Percentiles rank a stretch among this genome's conserved stretches.
Conservation (phyloP, 2,329 filamentous ascomycete genomes). For the Tetracladium maxilliforme region DNA sequence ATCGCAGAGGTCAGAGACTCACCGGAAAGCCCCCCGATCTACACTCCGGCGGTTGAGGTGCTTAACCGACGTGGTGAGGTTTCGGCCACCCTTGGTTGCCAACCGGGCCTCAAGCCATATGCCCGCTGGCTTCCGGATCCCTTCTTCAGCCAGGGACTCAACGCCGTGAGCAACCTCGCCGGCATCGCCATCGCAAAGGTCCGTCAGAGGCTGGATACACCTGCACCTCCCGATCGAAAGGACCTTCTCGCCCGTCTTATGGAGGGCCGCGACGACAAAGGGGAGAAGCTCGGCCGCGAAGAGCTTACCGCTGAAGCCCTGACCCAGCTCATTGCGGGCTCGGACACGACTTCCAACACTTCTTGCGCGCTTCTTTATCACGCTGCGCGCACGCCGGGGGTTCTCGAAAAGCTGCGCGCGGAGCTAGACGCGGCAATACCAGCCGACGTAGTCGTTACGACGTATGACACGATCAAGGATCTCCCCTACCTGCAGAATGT, state of each 20-base stretch:
- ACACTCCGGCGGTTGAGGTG: slow-evolving; percentile 72
- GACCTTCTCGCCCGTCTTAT: slow-evolving; percentile 75
- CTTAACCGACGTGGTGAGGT: slow-evolving; percentile 81
- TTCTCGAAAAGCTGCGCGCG: slow-evolving; percentile 56
- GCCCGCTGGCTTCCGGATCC: slow-evolving; percentile 69
- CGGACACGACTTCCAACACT: slow-evolving; percentile 66
- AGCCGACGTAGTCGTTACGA: slow-evolving; percentile 44
- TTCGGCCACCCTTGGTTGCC: slow-evolving; percentile 62
- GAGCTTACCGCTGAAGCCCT: slow-evolving; percentile 82
- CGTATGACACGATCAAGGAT: slow-evolving; percentile 57
- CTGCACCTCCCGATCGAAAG: slow-evolving; percentile 53
- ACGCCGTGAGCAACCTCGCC: slow-evolving; percentile 65
- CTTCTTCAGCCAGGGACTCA: slow-evolving; percentile 63
- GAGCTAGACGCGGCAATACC: slow-evolving; percentile 63
- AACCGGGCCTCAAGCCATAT: slow-evolving; percentile 62
- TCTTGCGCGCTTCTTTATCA: slow-evolving; percentile 76
- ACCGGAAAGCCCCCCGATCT: slow-evolving; percentile 45
- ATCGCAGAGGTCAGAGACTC: slow-evolving; percentile 56
- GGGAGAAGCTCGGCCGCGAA: slow-evolving; percentile 57
- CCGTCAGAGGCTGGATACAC: slow-evolving; percentile 54
- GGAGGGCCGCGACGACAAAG: slow-evolving; percentile 72
- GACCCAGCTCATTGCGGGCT: slow-evolving; percentile 74
- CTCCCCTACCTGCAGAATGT: slow-evolving; percentile 63
- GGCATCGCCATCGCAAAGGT: slow-evolving; percentile 82
- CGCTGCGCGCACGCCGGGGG: slow-evolving; percentile 52